These are phyloP conservation scores for Leptographium lundbergii DNA, from an alignment of 2,329 filamentous ascomycete genomes.

Conservation along the genomic window DNA sequence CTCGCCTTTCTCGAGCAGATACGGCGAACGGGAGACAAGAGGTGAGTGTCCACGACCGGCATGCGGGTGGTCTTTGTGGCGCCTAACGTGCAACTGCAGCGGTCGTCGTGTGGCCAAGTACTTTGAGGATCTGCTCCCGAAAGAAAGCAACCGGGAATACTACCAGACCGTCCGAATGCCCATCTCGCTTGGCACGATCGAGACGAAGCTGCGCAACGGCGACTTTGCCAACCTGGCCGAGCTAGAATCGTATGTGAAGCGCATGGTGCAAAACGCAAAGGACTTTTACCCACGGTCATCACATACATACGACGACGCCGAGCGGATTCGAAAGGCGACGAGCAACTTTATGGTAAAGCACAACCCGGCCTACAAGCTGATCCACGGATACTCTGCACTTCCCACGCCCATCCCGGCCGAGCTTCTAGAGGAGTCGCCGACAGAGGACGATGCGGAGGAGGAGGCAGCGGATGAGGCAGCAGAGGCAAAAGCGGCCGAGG, in stretches of 20 bases:
- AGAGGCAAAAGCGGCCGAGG: conserved; percentile 8
- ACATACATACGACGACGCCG: conserved; percentile 67
- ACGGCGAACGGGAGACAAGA: conserved; percentile 68
- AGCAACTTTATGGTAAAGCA: conserved; percentile 80
- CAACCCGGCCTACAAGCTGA: conserved; percentile 68
- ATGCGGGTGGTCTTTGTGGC: background rate
- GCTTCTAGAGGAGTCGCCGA: conserved; percentile 17
- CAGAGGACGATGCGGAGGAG: conserved; percentile 21
- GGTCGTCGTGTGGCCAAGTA: conserved; percentile 62
- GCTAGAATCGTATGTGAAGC: conserved; percentile 75
- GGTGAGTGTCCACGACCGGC: conserved; percentile 36
- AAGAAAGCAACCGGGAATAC: conserved; percentile 56
- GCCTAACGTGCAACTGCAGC: conserved; percentile 24
- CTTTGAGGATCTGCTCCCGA: conserved; percentile 60
- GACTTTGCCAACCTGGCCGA: conserved; percentile 60
- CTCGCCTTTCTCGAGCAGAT: conserved; percentile 63
- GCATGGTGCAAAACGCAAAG: conserved; percentile 80
- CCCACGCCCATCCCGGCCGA: conserved; percentile 61
- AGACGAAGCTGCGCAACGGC: conserved; percentile 56
- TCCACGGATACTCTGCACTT: conserved; percentile 53
- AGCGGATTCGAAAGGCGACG: conserved; percentile 72
- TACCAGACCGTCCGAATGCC: conserved; percentile 67
- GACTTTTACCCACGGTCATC: conserved; percentile 67
- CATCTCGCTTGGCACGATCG: conserved; percentile 64
- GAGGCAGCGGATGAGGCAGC: conserved; percentile 17